These are phyloP conservation scores for Calamus simplicifolius DNA, from an alignment of 176 grass and related monocot genomes.

Conservation along the genomic window DNA sequence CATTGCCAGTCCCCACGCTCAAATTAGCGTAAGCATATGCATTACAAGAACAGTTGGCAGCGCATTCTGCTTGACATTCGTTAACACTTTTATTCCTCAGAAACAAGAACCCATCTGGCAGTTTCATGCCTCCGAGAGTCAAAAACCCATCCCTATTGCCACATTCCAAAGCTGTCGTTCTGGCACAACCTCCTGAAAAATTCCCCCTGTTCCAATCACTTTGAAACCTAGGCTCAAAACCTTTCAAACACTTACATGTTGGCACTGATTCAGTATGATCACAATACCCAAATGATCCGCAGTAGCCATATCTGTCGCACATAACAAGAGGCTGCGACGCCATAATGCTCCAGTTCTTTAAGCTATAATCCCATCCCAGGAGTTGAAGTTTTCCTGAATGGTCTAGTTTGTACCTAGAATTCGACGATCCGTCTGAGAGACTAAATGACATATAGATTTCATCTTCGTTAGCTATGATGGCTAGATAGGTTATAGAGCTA, in stretches of 20 bases:
- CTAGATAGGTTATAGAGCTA: background rate
- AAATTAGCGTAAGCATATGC: too few relatives aligned
- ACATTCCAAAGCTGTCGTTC: conserved; percentile 11
- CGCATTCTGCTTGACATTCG: too few relatives aligned
- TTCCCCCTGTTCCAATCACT: background rate
- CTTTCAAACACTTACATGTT: conserved; percentile 44
- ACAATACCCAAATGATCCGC: conserved; percentile 39
- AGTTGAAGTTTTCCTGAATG: conserved; percentile 9
- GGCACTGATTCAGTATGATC: conserved; percentile 12
- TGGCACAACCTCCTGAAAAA: conserved; percentile 26
- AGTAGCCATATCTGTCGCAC: conserved; percentile 10
- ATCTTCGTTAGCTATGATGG: background rate
- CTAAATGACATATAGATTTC: background rate
- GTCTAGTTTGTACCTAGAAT: conserved; percentile 9
- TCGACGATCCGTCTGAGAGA: conserved; percentile 17
- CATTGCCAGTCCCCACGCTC: too few relatives aligned
- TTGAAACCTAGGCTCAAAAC: conserved; percentile 24
- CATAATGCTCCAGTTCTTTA: too few relatives aligned
- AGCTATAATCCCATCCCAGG: conserved; percentile 7
- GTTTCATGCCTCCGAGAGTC: conserved; percentile 9
- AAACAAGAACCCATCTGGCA: conserved; percentile 24
- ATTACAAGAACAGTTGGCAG: too few relatives aligned
- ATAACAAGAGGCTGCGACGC: too few relatives aligned
- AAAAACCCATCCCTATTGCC: conserved; percentile 1
- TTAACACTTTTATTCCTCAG: conserved; percentile 4